Base-by-base conservation (phyloP, 331 rosid genomes). In the Malus hybrid region DNA sequence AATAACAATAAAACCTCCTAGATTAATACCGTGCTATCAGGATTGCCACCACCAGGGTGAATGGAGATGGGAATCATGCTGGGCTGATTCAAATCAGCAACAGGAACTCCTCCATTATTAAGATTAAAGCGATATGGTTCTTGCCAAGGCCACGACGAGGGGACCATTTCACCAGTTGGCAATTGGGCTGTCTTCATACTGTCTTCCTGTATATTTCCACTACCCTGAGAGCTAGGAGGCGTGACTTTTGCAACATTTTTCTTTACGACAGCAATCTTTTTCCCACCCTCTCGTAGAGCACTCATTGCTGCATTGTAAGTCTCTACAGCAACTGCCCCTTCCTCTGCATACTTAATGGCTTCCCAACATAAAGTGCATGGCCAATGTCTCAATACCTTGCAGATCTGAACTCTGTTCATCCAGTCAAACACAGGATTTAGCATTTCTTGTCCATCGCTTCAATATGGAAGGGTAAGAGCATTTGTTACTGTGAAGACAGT, bases 401-500 rank as follows among this genome's bases (percentile, higher is more conserved):
- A 83, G 62, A 78, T 84, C 85, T 62, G 71, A 26, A 79, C 46
- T 68, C 71, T 75, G 71, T 70, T 86, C 97, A 32, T 89, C 87
- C 14, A 80, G 75, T 71, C 76, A 79, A 63, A 58, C 39, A 66
- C 72, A 71, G 20, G 71, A 70, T 78, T 83, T 91, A n/a, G 89
- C 90, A 85, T 89, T 85, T 70, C 86, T 88, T 20, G 97, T 91
- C 96, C 97, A 91, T 50, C 97, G 86, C 74, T 86, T 91, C 81
- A 89, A 75, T 58, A 68, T 53, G 97, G 96, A 79, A 91, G 90
- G 72, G 93, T 88, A 73, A 91, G 97, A 77, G 86, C 95, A 72
- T 87, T 91, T 63, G 97, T 91, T 10, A 91, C 97, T 7, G 90
- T 87, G 76, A 89, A 89, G 74, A 91, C 94, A 65, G 97, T 86